Base-by-base conservation (phyloP, 805 yeast genomes). In the Candida morakotiae region DNA sequence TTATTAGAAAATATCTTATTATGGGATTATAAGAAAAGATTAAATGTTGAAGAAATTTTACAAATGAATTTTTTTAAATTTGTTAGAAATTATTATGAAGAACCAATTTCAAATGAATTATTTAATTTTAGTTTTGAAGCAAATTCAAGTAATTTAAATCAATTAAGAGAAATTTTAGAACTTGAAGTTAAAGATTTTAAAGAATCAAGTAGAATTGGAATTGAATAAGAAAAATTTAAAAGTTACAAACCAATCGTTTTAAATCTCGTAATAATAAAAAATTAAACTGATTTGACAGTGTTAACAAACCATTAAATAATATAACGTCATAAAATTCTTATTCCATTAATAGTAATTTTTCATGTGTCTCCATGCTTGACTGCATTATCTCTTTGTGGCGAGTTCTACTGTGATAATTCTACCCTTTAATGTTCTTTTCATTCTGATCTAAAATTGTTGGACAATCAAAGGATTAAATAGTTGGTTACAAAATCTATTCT, bases 111-210 rank as follows among this genome's bases (percentile, higher is more conserved):
- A 39, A 46, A 51, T 2, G 58, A 62, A 8, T 59, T 65, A 2
- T 83, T 87, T 50, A 81, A 83, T 51, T 83, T 83, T 49, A 70
- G 77, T 22, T 85, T 82, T 55, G 96, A 88, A 43, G 47, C 47
- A 31, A 28, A 31, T 11, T 41, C 35, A 17, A 31, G 14, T 14
- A 37, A 36, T 10, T 35, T 55, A 32, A 32, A 43, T 20, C 75
- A 71, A 13, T 59, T 79, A 53, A 77, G 75, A 46, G 53, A 59
- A 3, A 55, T 71, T 41, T 56, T 81, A 3, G 67, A 64, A 19
- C 66, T 68, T 10, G 87, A 81, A 52, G 83, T 80, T 3, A 62
- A 62, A 15, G 44, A 49, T 5, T 81, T 80, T 51, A 77, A 69
- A 23, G 45, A 35, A 11, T 44, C 53, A 26, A 40, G 41, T 18